Conservation (phyloP, 352 stramenopile genomes). For the Phytophthora chlamydospora region DNA sequence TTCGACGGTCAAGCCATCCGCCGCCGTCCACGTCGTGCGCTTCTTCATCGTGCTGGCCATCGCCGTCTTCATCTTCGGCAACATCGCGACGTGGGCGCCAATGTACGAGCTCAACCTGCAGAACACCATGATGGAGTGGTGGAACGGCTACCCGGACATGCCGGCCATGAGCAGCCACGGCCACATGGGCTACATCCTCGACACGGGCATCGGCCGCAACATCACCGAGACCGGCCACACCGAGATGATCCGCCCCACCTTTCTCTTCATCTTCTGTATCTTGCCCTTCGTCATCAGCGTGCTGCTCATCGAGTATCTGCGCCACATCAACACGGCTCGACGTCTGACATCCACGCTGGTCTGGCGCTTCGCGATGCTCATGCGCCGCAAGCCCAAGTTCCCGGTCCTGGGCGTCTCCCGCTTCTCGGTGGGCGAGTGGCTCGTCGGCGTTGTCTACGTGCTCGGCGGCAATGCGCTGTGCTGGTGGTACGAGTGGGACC, state of each 20-base stretch:
- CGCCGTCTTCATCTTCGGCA: conserved; percentile 62
- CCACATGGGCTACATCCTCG: conserved; percentile 49
- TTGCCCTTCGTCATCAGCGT: conserved; percentile 62
- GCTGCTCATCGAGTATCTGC: conserved; percentile 57
- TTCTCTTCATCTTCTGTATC: conserved; percentile 72
- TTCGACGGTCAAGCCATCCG: conserved; percentile 9
- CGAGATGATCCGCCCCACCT: conserved; percentile 73
- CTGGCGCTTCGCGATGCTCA: conserved; percentile 47
- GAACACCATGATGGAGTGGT: conserved; percentile 63
- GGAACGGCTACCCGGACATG: conserved; percentile 60
- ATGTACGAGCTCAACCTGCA: conserved; percentile 58
- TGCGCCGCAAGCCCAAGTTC: conserved; percentile 59
- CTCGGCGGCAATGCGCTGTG: conserved; percentile 64
- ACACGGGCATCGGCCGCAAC: conserved; percentile 56
- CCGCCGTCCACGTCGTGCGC: conserved; percentile 36
- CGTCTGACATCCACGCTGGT: conserved; percentile 41
- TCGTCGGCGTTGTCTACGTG: conserved; percentile 61
- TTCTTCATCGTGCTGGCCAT: conserved; percentile 43
- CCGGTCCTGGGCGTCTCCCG: conserved; percentile 48
- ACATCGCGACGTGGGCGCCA: conserved; percentile 62
- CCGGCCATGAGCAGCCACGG: conserved; percentile 29
- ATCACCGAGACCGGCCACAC: conserved; percentile 63
- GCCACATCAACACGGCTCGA: conserved; percentile 47
- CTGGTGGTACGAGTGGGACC: conserved; percentile 67
- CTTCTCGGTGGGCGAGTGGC: conserved; percentile 60